A percentile compares a stretch with the other conserved stretches of the same genome.
Conservation (phyloP, 192 early-diverging fungal genomes). For the Obelidium mucronatum region DNA sequence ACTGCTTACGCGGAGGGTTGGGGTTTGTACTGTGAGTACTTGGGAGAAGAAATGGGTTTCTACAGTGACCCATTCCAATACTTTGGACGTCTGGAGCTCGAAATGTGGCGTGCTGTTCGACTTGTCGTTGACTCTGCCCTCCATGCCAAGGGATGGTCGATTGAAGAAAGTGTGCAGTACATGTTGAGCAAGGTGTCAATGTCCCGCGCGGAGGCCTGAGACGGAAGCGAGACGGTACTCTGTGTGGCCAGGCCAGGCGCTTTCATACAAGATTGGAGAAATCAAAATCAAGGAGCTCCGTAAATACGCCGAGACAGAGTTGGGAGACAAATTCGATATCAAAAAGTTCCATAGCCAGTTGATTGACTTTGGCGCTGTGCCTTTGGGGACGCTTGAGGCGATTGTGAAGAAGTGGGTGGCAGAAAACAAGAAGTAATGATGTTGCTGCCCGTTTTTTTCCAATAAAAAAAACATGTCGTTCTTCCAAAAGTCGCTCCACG, state of each 20-base stretch:
- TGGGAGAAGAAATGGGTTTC: conserved; percentile 51
- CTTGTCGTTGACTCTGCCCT: conserved; percentile 53
- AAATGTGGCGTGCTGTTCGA: conserved; percentile 50
- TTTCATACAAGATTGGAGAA: conserved; percentile 54
- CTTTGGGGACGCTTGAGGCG: conserved; percentile 29
- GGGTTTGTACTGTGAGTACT: conserved; percentile 47
- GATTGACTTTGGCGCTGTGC: conserved; percentile 31
- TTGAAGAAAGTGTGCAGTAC: conserved; percentile 43
- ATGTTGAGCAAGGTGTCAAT: conserved; percentile 39
- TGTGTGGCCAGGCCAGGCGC: conserved; percentile 48
- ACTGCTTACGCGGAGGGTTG: conserved; percentile 46
- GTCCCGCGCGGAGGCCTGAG: conserved; percentile 28
- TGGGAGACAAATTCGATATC: conserved; percentile 47
- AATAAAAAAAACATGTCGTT: background rate
- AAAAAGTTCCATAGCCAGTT: conserved; percentile 46
- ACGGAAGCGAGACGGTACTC: conserved; percentile 47
- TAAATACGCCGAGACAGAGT: conserved; percentile 36
- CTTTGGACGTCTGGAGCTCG: conserved; percentile 48
- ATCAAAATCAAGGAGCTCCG: conserved; percentile 48
- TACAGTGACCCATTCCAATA: conserved; percentile 43
- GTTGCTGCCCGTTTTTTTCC: background rate
- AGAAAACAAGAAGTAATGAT: background rate
- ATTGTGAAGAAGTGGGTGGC: background rate
- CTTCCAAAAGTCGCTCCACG: conserved; percentile 51
- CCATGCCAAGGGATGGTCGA: conserved; percentile 49